A percentile compares a stretch with the other conserved stretches of the same genome.
These are phyloP conservation scores for Herpetospermum pedunculosum DNA, from an alignment of 306 rosid species.

Conservation along the genomic window DNA sequence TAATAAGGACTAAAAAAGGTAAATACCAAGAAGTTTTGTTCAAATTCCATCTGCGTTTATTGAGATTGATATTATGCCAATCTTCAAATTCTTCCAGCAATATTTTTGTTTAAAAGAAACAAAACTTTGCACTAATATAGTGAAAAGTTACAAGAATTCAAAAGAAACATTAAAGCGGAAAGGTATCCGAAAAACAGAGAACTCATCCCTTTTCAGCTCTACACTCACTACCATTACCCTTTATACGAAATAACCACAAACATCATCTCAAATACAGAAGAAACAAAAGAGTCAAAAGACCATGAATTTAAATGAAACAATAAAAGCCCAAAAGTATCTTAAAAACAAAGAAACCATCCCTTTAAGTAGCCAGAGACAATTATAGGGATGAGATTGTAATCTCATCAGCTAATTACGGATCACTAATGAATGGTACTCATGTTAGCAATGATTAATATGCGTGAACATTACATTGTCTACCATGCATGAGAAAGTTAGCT, in stretches of 20 bases:
- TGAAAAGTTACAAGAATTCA: not conserved
- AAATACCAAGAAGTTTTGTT: not conserved
- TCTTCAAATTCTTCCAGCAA: not conserved
- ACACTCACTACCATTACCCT: not conserved
- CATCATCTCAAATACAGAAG: not conserved
- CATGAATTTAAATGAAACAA: not conserved
- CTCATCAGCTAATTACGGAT: not conserved
- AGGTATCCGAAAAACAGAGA: not conserved
- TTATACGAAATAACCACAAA: not conserved
- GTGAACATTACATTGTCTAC: not conserved
- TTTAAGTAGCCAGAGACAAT: not conserved
- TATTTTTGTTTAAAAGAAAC: not conserved
- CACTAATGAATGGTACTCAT: not conserved
- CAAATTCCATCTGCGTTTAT: not conserved
- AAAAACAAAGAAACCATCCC: not conserved
- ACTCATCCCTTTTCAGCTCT: not conserved
- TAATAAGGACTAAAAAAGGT: not conserved
- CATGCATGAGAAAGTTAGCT: not conserved
- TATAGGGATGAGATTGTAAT: not conserved
- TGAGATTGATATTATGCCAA: not conserved
- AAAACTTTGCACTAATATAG: not conserved
- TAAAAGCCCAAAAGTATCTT: not conserved
- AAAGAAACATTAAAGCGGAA: not conserved
- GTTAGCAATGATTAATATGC: not conserved
- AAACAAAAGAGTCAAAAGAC: not conserved